Percentiles rank a stretch among this genome's conserved stretches.
Conservation (phyloP, 2,329 filamentous ascomycete genomes). For the Penicillium sp. region DNA sequence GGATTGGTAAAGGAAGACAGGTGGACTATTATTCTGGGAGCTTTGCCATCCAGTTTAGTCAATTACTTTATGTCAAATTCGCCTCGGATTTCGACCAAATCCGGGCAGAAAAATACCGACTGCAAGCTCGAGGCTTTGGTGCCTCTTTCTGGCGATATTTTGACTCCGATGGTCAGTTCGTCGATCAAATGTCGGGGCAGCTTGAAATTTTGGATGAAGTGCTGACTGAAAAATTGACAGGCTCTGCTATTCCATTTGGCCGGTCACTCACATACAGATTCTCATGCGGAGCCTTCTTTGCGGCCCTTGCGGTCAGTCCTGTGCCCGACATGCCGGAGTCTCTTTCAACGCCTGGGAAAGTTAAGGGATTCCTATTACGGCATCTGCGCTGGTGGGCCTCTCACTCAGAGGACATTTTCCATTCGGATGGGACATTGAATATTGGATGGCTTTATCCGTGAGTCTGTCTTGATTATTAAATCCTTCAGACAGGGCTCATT, state of each 20-base stretch:
- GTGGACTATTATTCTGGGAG: constrained; percentile 62
- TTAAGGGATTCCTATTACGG: constrained; percentile 58
- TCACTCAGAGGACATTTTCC: constrained; percentile 53
- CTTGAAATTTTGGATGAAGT: too few relatives aligned
- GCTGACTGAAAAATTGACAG: constrained; percentile 34
- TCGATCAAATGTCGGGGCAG: too few relatives aligned
- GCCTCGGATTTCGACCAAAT: constrained; percentile 49
- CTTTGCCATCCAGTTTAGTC: constrained; percentile 61
- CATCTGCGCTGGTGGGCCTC: constrained; percentile 59
- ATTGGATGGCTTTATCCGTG: constrained; percentile 53
- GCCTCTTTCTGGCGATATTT: constrained; percentile 57
- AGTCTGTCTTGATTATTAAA: background rate
- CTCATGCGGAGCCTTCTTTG: constrained; percentile 57
- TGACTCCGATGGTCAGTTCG: constrained; percentile 48
- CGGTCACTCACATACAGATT: constrained; percentile 60
- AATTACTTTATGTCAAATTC: constrained; percentile 56
- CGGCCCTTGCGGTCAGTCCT: constrained; percentile 53
- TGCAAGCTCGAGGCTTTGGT: constrained; percentile 52
- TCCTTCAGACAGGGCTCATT: background rate
- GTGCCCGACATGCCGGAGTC: constrained; percentile 46
- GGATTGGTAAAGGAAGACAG: constrained; percentile 38
- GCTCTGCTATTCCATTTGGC: constrained; percentile 60
- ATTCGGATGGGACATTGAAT: constrained; percentile 57
- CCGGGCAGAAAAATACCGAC: constrained; percentile 44
- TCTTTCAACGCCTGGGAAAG: constrained; percentile 45